Base-by-base conservation (phyloP, 2,329 filamentous ascomycete species). In the Pyrenophora graminea region DNA sequence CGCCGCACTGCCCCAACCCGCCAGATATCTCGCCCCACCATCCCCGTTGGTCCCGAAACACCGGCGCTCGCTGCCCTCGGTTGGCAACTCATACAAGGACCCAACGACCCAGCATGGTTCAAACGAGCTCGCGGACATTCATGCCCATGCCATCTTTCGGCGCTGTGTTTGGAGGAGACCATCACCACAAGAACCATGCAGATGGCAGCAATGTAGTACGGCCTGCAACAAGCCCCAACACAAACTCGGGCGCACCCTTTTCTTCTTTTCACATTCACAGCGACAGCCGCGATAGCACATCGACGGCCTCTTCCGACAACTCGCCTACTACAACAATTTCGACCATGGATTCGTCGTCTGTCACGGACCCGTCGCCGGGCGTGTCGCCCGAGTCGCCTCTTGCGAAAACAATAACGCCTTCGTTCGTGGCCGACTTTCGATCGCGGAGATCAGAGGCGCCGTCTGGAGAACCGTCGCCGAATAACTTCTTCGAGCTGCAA, bases 241-340 rank as follows among this genome's bases (percentile, higher is more conserved):
- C 63, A 46, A 66, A 58, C 51, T 63, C 61, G 59, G 64, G 62
- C 57, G 56, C 64, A 21, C 58, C 64, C 42, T 76, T 74, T 57
- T 62, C 72, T 32, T 63, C 77, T 55, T 78, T 78, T 58, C 89
- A 91, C 74, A 60, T 68, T 43, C 70, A 72, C 63, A 85, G 87
- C 67, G 88, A 90, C 70, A 91, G 88, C 74, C 82, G 85, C 69
- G 84, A 90, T 69, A 91, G 88, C 76, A 87, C 85, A n/a, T 92
- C 87, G 6, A 90, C 88, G 13, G 90, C 90, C 58, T 97, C 94
- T 1, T 90, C 90, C 36, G 92, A 96, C 67, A 96, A 93, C 18
- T 97, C 93, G 7, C 94, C 94, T 1, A 97, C 93, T 6, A 97
- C 92, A 3, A 96, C 93, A 2, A 84, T 94, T 42, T 96, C 91